Base-by-base conservation (phyloP, 2,329 filamentous ascomycete genomes). In the Cercospora sp. region DNA sequence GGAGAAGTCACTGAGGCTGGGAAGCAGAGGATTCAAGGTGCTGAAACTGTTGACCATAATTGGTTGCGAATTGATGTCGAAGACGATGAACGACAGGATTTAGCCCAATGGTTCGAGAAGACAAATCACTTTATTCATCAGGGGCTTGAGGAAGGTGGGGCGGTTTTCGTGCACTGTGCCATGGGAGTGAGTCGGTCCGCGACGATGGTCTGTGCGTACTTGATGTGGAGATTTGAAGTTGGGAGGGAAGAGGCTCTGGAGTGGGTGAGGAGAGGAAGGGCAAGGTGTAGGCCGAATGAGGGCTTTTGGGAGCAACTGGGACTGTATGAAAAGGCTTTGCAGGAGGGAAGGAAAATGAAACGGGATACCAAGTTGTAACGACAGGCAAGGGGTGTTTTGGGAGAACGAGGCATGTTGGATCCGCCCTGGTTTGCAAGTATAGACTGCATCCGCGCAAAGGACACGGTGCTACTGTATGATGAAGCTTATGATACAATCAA, bases 181-280 rank as follows among this genome's bases (percentile, higher is more conserved):
- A 97, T 97, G 89, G 94, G 94, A 53, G 96, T 95, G 81, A 97
- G 93, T 51, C 90, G 94, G 67, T 97, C 93, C 53, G 91, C 94
- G 72, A 90, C 92, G 36, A 87, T 92, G 71, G 86, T 92, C 65
- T 86, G 95, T 65, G 94, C 94, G 69, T 97, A 93, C 80, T 83
- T 98, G 64, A 89, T 97, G 79, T 83, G 85, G 73, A 80, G 80
- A 74, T 77, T 81, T 75, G 76, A 78, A 68, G 79, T 85, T 71
- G 81, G 80, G 72, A 82, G 84, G 65, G 78, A 83, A 73, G 87
- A 90, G 48, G 93, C 93, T 3, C 82, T 97, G 66, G 82, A 84
- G 33, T 84, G 90, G 73, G 82, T 98, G 53, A 88, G 89, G 63
- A 82, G 89, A 76, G 86, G 86, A 36, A 88, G 94, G 42, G 87